Percentiles rank a stretch among this genome's conserved stretches.
These are phyloP conservation scores for Flaveria robusta DNA, from an alignment of 129 eudicot species.

Conservation along the genomic window DNA sequence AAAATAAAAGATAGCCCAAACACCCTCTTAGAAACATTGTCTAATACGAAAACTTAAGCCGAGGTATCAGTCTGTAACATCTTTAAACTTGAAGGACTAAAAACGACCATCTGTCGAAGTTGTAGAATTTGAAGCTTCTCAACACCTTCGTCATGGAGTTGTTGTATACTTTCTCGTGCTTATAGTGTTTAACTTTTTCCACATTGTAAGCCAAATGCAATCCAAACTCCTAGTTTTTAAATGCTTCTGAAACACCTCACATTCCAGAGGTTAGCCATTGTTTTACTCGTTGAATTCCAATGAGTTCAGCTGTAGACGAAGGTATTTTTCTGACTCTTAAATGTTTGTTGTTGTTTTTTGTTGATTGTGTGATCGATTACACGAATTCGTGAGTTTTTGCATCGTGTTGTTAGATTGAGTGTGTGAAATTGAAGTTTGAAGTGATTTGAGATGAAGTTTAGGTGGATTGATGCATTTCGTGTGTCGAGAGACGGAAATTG, in stretches of 20 bases:
- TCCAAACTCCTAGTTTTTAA: constrained; percentile 20
- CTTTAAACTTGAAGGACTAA: constrained; percentile 28
- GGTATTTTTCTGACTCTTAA: constrained; percentile 31
- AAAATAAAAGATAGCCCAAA: no score
- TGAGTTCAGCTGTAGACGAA: constrained; percentile 26
- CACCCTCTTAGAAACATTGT: neutral
- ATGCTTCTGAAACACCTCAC: constrained; percentile 6
- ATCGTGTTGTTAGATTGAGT: neutral
- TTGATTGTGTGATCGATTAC: constrained; percentile 2
- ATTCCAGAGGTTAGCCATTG: constrained; percentile 28
- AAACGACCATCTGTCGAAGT: neutral
- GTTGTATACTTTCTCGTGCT: constrained; percentile 17
- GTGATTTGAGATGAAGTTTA: constrained; percentile 5
- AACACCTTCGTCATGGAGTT: constrained; percentile 27
- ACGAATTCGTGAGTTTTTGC: neutral
- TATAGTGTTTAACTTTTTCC: constrained; percentile 22
- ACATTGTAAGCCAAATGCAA: constrained; percentile 32
- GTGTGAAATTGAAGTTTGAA: constrained; percentile 5
- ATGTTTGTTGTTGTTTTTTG: neutral
- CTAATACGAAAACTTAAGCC: neutral
- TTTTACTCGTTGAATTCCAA: constrained; percentile 27
- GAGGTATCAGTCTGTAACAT: neutral
- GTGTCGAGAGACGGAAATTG: constrained; percentile 1
- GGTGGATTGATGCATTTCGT: constrained; percentile 12
- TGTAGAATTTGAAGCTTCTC: constrained; percentile 29